Evolutionary conservation across 2,329 filamentous ascomycete genomes (phyloP), one percentile per base, ranked within the genome.

Genomic region (Teratosphaeria viscida): DNA sequence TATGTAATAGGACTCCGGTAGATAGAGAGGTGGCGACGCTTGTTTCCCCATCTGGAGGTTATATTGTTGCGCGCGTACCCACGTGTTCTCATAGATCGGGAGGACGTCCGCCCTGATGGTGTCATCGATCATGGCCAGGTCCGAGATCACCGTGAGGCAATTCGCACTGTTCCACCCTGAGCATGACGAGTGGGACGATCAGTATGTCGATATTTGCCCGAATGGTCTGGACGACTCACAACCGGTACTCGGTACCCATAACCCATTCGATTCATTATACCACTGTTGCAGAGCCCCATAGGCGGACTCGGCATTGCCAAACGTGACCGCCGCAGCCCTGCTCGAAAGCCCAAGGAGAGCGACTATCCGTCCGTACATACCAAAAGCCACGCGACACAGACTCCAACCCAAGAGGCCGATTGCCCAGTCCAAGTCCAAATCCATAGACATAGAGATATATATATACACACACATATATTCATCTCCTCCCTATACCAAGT

Each of bases 111-210:
- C 23, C 16, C 61, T 66, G 11, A 70, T 55, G 19, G 56, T 61
- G 8, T n/a, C 26, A 58, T 71, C 67, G 52, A 69, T 64, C 0
- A 61, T 60, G 4, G 68, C 68, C 3, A 71, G 63, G 32, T 70
- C 60, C 2, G 68, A 63, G 32, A 72, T 65, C 14, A 66, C 65
- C 1, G 69, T 72, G 8, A 72, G 56, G 65, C 67, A 70, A 54
- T 71, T 71, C 26, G 69, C 69, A 49, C 60, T 64, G 57, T 71
- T 71, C 69, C 69, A 71, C 69, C 69, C 29, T 32, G 7, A 32
- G 29, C 29, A 70, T 37, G 65, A 66, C 29, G 27, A 19, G 26
- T 27, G 32, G 4, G 19, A 12, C 23, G 16, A 56, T 16, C 23
- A 14, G 37, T 49, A 29, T 55, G 54, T 11, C 10, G 27, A 29